Conservation (phyloP, 768 basidiomycete genomes). For the Sistotremastrum niveocremeum region DNA sequence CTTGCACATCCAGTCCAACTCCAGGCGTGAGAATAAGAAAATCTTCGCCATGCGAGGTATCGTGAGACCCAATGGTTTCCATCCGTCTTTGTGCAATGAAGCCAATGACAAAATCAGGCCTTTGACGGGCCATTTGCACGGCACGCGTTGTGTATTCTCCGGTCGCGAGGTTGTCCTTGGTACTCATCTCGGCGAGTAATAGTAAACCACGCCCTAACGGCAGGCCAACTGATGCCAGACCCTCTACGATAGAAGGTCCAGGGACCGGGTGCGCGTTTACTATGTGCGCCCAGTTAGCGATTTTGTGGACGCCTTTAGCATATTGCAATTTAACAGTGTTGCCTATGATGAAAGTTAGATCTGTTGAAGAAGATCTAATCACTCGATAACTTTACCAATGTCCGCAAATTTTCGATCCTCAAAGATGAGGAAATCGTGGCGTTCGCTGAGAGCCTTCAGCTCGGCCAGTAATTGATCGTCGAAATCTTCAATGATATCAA, state of each 20-base stretch:
- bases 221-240: conserved; percentile 74
- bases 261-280: conserved; percentile 96
- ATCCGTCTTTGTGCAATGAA: conserved; percentile 88
- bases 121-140: conserved; percentile 72
- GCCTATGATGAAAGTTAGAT: conserved; percentile 33
- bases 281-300: conserved; percentile 91
- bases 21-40: conserved; percentile 89
- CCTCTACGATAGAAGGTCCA: conserved; percentile 89
- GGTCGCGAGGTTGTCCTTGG: conserved; percentile 69
- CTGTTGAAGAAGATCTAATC: neutral
- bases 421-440: conserved; percentile 91
- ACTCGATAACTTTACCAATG: conserved; percentile 52
- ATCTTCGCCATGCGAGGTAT: conserved; percentile 40
- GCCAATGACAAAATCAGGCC: conserved; percentile 84
- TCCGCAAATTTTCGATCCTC: conserved; percentile 99
- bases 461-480: conserved; percentile 53
- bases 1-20: conserved; percentile 66
- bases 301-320: conserved; percentile 82
- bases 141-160: conserved; percentile 76
- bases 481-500: conserved; percentile 93
- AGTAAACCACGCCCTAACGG: conserved; percentile 79
- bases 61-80: conserved; percentile 43
- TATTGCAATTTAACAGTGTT: conserved; percentile 96
- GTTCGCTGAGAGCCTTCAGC: conserved; percentile 54
- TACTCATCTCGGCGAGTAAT: conserved; percentile 94